Evolutionary conservation across 2,329 filamentous ascomycete species (phyloP).

Genomic region (Penicillium sp.): DNA sequence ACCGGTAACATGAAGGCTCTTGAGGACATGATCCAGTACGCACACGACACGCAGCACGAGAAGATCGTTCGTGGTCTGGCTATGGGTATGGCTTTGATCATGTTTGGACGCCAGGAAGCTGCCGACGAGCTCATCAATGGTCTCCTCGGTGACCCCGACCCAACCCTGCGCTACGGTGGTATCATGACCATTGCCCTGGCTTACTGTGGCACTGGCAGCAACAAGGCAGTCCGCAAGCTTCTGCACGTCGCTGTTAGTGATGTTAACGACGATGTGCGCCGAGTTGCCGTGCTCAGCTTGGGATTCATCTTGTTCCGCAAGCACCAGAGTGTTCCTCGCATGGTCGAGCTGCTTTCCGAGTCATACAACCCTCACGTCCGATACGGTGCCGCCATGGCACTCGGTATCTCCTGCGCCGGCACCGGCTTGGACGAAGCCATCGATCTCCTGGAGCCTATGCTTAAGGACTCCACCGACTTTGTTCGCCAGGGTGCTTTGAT

Average conservation of each 20-base stretch:
- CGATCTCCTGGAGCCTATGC: conserved; percentile 96
- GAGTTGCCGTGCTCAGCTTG: conserved; percentile 94
- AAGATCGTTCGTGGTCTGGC: conserved; percentile 97
- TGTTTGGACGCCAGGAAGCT: conserved; percentile 93
- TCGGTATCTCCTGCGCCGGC: conserved; percentile 96
- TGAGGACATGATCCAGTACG: conserved; percentile 96
- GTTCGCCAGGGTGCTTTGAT: conserved; percentile 96
- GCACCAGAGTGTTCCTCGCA: conserved; percentile 92
- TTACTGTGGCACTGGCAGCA: conserved; percentile 96
- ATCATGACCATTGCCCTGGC: conserved; percentile 98
- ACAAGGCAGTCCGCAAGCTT: conserved; percentile 95
- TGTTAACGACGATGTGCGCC: conserved; percentile 94
- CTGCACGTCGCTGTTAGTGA: conserved; percentile 96
- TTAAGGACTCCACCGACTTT: conserved; percentile 98
- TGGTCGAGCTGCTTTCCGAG: conserved; percentile 97
- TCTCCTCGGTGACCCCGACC: conserved; percentile 88
- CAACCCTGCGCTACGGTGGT: conserved; percentile 90
- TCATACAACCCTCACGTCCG: conserved; percentile 98
- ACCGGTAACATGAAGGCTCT: conserved; percentile 93
- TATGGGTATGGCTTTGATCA: conserved; percentile 95
- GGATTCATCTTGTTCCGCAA: conserved; percentile 99
- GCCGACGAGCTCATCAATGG: conserved; percentile 94
- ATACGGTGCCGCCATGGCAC: conserved; percentile 96
- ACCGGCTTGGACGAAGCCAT: conserved; percentile 96
- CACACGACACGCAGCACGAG: conserved; percentile 96